Conservation (phyloP, 257 asterid species). For the Ilex asprella region DNA sequence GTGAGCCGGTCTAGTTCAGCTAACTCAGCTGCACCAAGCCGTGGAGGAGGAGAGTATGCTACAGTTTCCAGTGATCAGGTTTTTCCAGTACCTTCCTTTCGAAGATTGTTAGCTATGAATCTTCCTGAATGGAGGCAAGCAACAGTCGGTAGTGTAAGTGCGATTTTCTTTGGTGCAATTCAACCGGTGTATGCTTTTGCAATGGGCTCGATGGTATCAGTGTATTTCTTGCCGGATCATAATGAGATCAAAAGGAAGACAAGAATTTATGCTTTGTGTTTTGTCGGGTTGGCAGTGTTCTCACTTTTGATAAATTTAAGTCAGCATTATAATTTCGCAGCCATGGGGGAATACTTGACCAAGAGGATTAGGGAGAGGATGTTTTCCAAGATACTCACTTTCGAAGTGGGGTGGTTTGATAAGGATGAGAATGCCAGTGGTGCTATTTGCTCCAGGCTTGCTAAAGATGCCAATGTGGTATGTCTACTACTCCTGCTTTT, state of each 20-base stretch:
- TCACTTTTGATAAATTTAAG: constrained; percentile 51
- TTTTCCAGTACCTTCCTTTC: constrained; percentile 52
- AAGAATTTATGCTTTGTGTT: constrained; percentile 39
- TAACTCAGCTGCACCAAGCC: constrained; percentile 33
- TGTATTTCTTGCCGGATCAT: constrained; percentile 58
- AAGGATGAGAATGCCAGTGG: constrained; percentile 72
- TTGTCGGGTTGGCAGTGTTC: constrained; percentile 68
- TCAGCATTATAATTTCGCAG: constrained; percentile 82
- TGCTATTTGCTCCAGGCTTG: constrained; percentile 76
- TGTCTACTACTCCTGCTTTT: background rate
- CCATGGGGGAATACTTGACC: constrained; percentile 89
- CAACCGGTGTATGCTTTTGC: constrained; percentile 78
- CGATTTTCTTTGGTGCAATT: constrained; percentile 66
- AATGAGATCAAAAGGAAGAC: constrained; percentile 51
- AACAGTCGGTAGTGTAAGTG: constrained; percentile 46
- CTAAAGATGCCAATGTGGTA: constrained; percentile 95
- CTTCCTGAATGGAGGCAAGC: constrained; percentile 90
- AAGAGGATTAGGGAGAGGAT: constrained; percentile 77
- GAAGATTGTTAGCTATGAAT: constrained; percentile 73
- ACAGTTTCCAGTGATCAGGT: constrained; percentile 52
- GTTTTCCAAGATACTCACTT: constrained; percentile 80
- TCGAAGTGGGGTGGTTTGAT: constrained; percentile 92
- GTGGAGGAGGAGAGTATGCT: constrained; percentile 10
- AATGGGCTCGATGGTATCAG: constrained; percentile 73
- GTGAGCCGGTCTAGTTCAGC: constrained; percentile 60